Evolutionary conservation across 140 eudicot species (phyloP).

Genomic region (Flaveria floridana): DNA sequence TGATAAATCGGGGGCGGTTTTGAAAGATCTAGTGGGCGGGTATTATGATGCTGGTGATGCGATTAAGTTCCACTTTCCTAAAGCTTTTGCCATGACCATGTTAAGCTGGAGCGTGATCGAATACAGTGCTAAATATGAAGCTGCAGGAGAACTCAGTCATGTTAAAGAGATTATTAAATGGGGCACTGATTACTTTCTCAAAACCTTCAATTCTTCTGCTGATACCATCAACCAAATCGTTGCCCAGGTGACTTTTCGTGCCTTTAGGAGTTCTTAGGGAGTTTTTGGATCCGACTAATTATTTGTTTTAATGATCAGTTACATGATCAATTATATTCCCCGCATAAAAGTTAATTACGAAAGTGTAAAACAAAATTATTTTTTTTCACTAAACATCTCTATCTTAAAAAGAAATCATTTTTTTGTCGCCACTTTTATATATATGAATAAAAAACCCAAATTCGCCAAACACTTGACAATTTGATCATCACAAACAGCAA

Average conservation of each 20-base stretch:
- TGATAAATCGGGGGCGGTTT: constrained; percentile 43
- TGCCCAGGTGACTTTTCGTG: constrained; percentile 53
- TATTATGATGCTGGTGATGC: constrained; percentile 97
- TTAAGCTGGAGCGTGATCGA: constrained; percentile 95
- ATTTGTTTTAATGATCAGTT: too few species aligned
- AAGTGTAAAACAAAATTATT: not conserved
- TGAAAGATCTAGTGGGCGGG: constrained; percentile 84
- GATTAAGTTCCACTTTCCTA: constrained; percentile 84
- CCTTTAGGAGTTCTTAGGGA: not conserved
- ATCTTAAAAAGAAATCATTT: too few species aligned
- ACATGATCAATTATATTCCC: too few species aligned
- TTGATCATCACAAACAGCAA: not conserved
- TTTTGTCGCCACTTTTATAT: too few species aligned
- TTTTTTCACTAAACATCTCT: too few species aligned
- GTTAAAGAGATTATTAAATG: constrained; percentile 88
- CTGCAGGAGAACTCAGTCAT: constrained; percentile 76
- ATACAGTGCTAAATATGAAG: constrained; percentile 76
- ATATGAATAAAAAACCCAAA: not conserved
- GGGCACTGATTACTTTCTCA: constrained; percentile 94
- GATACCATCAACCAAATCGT: constrained; percentile 65
- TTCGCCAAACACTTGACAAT: not conserved
- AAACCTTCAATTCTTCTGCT: constrained; percentile 78
- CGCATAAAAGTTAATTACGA: too few species aligned
- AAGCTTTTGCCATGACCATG: constrained; percentile 91
- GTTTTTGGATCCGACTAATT: not conserved